Percentiles rank a stretch among this genome's conserved stretches.
Evolutionary conservation across 805 yeast genomes (phyloP).

Genomic region (Saturnispora galanensis): DNA sequence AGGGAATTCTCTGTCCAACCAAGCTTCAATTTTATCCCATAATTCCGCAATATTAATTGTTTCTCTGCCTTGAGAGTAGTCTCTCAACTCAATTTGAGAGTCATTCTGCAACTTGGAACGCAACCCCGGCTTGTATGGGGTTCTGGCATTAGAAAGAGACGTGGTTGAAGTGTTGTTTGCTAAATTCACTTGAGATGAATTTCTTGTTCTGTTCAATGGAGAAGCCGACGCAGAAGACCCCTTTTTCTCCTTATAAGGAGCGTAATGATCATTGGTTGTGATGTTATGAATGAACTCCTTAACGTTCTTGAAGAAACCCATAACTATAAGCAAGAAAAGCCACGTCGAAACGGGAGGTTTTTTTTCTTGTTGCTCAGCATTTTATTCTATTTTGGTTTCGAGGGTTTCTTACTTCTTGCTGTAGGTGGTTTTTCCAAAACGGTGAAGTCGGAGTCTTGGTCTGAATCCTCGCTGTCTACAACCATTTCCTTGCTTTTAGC

Average conservation of each 20-base stretch:
- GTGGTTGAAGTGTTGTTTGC: slow-evolving; percentile 25
- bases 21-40: slow-evolving; percentile 82
- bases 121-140: slow-evolving; percentile 34
- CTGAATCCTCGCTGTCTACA: neutral
- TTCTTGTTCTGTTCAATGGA: slow-evolving; percentile 17
- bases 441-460: neutral
- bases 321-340: slow-evolving; percentile 4
- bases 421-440: neutral
- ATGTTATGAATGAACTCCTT: slow-evolving; percentile 36
- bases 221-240: slow-evolving; percentile 22
- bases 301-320: slow-evolving; percentile 24
- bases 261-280: slow-evolving; percentile 52
- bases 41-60: slow-evolving; percentile 62
- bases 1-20: slow-evolving; percentile 71
- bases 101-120: slow-evolving; percentile 30
- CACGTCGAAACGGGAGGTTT: neutral
- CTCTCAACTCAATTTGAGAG: slow-evolving; percentile 48
- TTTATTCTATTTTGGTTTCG: slow-evolving; percentile 3
- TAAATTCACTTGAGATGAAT: slow-evolving; percentile 21
- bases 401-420: neutral
- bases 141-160: slow-evolving; percentile 13
- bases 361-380: neutral
- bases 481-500: neutral
- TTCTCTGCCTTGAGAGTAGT: slow-evolving; percentile 37
- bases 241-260: slow-evolving; percentile 36